Percentiles rank a stretch among this genome's conserved stretches.
These are phyloP conservation scores for Zea luxurians DNA, from an alignment of 176 grass and related monocot genomes.

Conservation along the genomic window DNA sequence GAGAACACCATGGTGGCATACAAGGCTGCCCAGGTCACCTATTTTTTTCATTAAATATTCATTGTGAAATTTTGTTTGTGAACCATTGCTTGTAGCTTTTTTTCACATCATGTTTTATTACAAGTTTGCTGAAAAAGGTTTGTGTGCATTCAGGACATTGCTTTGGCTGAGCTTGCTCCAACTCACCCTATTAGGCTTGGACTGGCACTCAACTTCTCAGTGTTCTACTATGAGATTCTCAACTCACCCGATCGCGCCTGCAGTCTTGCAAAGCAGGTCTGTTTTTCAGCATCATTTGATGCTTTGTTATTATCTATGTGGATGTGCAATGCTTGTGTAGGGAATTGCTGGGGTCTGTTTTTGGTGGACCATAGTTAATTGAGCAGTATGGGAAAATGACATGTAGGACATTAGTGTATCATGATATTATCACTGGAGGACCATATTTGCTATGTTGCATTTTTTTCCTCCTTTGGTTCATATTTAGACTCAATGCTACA, in stretches of 20 bases:
- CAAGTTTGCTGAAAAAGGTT: slow-evolving; percentile 7
- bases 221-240: slow-evolving; percentile 90
- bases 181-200: slow-evolving; percentile 78
- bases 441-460: not conserved
- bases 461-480: not conserved
- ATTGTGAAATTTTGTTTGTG: not conserved
- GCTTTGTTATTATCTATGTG: not conserved
- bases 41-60: not conserved
- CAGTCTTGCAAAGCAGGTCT: slow-evolving; percentile 77
- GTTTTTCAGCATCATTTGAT: slow-evolving; percentile 36
- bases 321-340: not conserved
- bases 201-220: slow-evolving; percentile 78
- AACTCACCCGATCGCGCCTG: slow-evolving; percentile 83
- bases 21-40: slow-evolving; percentile 69
- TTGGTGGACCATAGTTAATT: not conserved
- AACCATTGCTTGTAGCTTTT: not conserved
- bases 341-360: slow-evolving; percentile 6
- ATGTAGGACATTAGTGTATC: not conserved
- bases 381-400: not conserved
- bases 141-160: slow-evolving; percentile 64
- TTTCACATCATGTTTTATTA: not conserved
- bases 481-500: not conserved
- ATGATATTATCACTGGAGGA: not conserved
- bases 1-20: slow-evolving; percentile 82
- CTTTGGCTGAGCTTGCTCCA: slow-evolving; percentile 68